Percentiles rank a stretch among this genome's conserved stretches.
These are phyloP conservation scores for Syzygium oleosum DNA, from an alignment of 345 rosid genomes.

Conservation along the genomic window DNA sequence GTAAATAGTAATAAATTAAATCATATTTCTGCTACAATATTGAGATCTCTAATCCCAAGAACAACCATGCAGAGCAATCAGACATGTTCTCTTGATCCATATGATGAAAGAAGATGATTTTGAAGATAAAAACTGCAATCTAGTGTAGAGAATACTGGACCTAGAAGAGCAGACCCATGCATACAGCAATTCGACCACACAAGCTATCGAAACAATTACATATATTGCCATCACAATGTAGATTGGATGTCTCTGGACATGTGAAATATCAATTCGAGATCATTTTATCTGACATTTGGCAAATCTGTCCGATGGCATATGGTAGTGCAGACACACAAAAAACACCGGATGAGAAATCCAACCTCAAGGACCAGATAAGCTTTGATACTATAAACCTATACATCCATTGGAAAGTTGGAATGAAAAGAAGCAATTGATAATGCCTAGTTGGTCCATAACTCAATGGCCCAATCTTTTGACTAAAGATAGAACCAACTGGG, in stretches of 20 bases:
- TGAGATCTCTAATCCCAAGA: not conserved
- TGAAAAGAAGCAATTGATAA: not conserved
- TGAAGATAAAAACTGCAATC: not conserved
- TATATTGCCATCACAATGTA: not conserved
- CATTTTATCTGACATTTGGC: not conserved
- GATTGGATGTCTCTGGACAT: not conserved
- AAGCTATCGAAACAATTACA: not conserved
- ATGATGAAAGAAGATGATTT: not conserved
- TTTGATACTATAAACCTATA: not conserved
- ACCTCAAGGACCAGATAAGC: not conserved
- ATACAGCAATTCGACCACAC: not conserved
- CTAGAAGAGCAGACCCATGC: not conserved
- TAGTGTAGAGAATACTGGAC: not conserved
- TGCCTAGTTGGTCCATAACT: not conserved
- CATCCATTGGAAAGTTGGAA: not conserved
- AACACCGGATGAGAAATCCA: not conserved
- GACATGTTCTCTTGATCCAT: not conserved
- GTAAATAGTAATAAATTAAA: not conserved
- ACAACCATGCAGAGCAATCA: not conserved
- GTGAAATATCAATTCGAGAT: not conserved
- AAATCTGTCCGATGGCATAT: not conserved
- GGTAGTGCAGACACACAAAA: not conserved
- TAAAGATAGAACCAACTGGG: not conserved
- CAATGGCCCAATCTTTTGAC: not conserved
- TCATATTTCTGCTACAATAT: not conserved